Conservation (phyloP, 2,329 filamentous ascomycete species). For the Pseudogymnoascus sp. region DNA sequence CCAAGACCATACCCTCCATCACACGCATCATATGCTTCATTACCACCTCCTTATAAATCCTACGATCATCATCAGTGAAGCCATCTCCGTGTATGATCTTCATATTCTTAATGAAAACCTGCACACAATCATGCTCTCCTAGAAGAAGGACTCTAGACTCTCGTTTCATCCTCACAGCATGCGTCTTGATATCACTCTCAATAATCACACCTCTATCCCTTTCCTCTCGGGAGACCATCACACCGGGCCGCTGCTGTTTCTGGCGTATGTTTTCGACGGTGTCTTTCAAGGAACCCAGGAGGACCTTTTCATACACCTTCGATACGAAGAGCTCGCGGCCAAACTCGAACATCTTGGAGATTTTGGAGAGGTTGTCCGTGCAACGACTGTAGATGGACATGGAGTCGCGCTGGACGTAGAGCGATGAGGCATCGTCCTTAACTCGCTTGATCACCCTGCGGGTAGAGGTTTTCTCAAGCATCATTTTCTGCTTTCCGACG, state of each 20-base stretch:
- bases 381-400: constrained; percentile 4
- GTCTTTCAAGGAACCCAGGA: not conserved
- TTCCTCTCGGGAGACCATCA: not conserved
- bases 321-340: constrained; percentile 10
- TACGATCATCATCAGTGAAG: not conserved
- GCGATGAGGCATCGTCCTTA: constrained; percentile 9
- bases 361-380: constrained; percentile 9
- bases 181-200: not conserved
- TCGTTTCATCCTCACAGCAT: not conserved
- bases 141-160: not conserved
- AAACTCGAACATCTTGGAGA: constrained; percentile 12
- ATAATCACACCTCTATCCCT: not conserved
- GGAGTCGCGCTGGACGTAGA: not conserved
- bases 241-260: not conserved
- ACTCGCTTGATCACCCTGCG: not conserved
- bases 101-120: not conserved
- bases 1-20: not conserved
- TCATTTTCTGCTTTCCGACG: constrained; percentile 8
- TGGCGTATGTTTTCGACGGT: not conserved
- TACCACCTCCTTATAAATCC: not conserved
- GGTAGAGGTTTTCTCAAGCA: constrained; percentile 7
- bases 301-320: constrained; percentile 9
- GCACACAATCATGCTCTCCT: not conserved
- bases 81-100: not conserved
- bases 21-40: not conserved